Base-by-base conservation (phyloP, 164 flowering plant genomes). In the Tinospora cordifolia region DNA sequence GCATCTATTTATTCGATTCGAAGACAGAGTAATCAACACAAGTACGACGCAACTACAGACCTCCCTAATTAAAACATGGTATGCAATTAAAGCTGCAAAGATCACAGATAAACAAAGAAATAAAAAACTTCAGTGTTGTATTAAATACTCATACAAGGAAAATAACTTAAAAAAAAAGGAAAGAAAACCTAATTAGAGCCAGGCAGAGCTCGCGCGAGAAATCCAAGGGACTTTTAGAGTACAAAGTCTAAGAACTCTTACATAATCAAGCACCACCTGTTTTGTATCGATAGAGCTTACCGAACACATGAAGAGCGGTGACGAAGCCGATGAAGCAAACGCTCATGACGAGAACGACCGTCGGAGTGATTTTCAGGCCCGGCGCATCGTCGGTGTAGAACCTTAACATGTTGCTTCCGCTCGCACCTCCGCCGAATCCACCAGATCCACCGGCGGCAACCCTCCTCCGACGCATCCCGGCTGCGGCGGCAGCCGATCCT, bases 331-430 rank as follows among this genome's bases (percentile, higher is more conserved):
- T 90, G 90, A 90, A 91, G 85, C 93, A 90, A 76, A 91, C 82
- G 75, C 97, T 91, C 90, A 91, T 87, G 59, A 91, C 88, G 62
- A 91, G 93, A 57, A 90, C 95, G 25, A 87, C 90, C 8, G 93
- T 91, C 14, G 97, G 95, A 5, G 87, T 77, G 83, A 91, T 90
- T 86, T 87, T 91, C 73, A 91, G 77, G 3, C 97, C 95, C 0
- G 95, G 97, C 26, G 93, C 90, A 26, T 91, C 95, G 69, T 91
- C 95, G 4, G 95, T 91, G 86, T 91, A 91, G 80, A 91, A 91
- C 54, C 97, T 81, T 22, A 90, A 86, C 92, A 91, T 86, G 76
- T 91, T 91, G 74, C 85, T 79, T 44, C 83, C 76, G 17, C 68
- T 62, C 11, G 85, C 84, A 2, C 82, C 77, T 8, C 86, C 83